Evolutionary conservation across 345 rosid species (phyloP).

Genomic region (Iberis pinnata): DNA sequence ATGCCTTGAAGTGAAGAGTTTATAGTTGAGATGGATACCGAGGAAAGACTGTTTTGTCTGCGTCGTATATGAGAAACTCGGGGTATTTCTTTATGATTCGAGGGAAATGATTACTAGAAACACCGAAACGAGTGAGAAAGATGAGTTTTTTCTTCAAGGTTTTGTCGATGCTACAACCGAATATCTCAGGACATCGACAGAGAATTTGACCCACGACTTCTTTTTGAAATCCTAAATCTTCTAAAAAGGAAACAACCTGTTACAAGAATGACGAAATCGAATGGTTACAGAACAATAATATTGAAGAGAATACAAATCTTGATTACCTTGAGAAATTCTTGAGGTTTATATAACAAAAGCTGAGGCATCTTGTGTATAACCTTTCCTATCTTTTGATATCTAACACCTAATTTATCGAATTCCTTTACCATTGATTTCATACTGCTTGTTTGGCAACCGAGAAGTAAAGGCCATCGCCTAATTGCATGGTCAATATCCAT

Average conservation of each 20-base stretch:
- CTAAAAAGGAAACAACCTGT: conserved; percentile 63
- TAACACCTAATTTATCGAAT: conserved; percentile 46
- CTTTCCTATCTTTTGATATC: conserved; percentile 55
- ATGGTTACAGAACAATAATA: neutral
- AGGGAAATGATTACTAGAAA: conserved; percentile 46
- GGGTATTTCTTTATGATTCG: conserved; percentile 79
- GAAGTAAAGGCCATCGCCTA: conserved; percentile 66
- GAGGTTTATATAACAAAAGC: conserved; percentile 62
- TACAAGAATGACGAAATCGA: conserved; percentile 3
- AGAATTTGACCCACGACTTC: conserved; percentile 53
- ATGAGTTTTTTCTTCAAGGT: conserved; percentile 61
- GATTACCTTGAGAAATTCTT: conserved; percentile 54
- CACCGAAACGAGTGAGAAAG: conserved; percentile 53
- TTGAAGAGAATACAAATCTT: neutral
- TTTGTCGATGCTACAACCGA: conserved; percentile 50
- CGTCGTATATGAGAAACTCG: conserved; percentile 62
- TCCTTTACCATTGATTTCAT: conserved; percentile 51
- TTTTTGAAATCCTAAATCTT: conserved; percentile 57
- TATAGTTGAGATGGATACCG: conserved; percentile 44
- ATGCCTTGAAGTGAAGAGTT: no score
- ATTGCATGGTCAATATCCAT: conserved; percentile 47
- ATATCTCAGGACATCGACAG: conserved; percentile 77
- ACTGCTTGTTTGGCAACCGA: conserved; percentile 72
- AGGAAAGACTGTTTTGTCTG: conserved; percentile 54
- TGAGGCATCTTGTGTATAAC: conserved; percentile 78